Percentiles rank a stretch among this genome's conserved stretches.
Evolutionary conservation across 176 grass and related monocot species (phyloP).

Genomic region (Phragmites australis): DNA sequence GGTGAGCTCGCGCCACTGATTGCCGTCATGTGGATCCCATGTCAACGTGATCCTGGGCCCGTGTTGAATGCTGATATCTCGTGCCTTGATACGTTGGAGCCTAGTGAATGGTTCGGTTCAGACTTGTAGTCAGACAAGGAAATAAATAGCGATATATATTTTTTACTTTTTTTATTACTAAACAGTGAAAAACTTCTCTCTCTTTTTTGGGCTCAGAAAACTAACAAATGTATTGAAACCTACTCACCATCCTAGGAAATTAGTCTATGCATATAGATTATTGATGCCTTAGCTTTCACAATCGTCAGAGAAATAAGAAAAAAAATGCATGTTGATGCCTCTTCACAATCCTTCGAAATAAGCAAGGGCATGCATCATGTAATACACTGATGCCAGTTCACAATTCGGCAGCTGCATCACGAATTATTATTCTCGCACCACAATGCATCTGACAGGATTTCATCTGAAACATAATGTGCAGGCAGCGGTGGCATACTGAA

Average conservation of each 20-base stretch:
- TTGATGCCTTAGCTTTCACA: not conserved
- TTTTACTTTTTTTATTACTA: not conserved
- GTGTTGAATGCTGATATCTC: constrained; percentile 14
- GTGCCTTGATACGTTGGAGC: not conserved
- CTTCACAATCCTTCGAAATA: not conserved
- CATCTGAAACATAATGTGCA: constrained; percentile 34
- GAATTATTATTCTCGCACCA: not conserved
- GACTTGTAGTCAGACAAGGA: not conserved
- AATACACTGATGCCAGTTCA: not conserved
- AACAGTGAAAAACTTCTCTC: no score
- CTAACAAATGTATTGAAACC: no score
- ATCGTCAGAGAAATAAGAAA: not conserved
- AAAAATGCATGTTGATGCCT: not conserved
- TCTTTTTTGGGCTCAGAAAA: no score
- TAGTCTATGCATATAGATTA: not conserved
- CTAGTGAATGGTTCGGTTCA: constrained; percentile 3
- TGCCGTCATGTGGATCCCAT: not conserved
- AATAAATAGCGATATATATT: not conserved
- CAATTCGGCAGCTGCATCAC: not conserved
- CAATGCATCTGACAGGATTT: not conserved
- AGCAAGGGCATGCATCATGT: no score
- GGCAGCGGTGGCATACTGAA: constrained; percentile 68
- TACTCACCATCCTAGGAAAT: not conserved
- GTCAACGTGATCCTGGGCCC: not conserved
- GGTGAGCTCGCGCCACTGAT: not conserved